Evolutionary conservation across 2,329 filamentous ascomycete species (phyloP).

Genomic region (Beauveria caledonica): DNA sequence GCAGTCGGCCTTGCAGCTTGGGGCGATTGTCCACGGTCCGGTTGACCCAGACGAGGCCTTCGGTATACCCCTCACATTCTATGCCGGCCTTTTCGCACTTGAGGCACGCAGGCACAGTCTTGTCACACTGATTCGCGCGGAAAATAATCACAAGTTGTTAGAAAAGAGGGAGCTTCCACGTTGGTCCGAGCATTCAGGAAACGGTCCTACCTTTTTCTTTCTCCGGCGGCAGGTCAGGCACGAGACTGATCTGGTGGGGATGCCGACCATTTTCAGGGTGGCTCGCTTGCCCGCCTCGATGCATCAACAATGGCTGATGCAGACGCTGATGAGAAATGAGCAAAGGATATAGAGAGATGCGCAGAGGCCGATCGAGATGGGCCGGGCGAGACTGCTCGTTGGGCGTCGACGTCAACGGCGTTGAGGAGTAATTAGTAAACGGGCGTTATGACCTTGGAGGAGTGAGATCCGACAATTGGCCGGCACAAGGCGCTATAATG

Average conservation of each 20-base stretch:
- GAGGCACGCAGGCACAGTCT: slow-evolving; percentile 3
- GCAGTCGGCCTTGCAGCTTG: not conserved
- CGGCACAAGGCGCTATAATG: not conserved
- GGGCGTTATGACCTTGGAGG: not conserved
- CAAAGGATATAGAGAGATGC: not conserved
- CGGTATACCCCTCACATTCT: slow-evolving; percentile 11
- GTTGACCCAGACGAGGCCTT: slow-evolving; percentile 8
- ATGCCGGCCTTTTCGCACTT: slow-evolving; percentile 9
- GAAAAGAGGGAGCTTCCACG: not conserved
- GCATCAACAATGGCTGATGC: slow-evolving; percentile 1
- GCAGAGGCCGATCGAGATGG: not conserved
- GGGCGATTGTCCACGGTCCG: slow-evolving; percentile 9
- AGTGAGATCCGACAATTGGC: slow-evolving; percentile 3
- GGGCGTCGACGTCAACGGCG: slow-evolving; percentile 1
- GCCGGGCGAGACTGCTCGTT: not conserved
- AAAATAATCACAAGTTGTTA: not conserved
- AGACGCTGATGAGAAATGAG: not conserved
- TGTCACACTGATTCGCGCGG: slow-evolving; percentile 1
- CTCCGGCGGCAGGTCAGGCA: slow-evolving; percentile 12
- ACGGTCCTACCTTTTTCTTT: slow-evolving; percentile 6
- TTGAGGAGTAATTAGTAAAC: not conserved
- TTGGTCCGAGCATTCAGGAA: not conserved
- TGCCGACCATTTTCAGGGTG: slow-evolving; percentile 8
- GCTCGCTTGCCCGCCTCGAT: slow-evolving; percentile 2
- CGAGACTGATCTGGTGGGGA: slow-evolving; percentile 11